Evolutionary conservation across 2,329 filamentous ascomycete genomes (phyloP).

Genomic region (Xylariaceae sp.): DNA sequence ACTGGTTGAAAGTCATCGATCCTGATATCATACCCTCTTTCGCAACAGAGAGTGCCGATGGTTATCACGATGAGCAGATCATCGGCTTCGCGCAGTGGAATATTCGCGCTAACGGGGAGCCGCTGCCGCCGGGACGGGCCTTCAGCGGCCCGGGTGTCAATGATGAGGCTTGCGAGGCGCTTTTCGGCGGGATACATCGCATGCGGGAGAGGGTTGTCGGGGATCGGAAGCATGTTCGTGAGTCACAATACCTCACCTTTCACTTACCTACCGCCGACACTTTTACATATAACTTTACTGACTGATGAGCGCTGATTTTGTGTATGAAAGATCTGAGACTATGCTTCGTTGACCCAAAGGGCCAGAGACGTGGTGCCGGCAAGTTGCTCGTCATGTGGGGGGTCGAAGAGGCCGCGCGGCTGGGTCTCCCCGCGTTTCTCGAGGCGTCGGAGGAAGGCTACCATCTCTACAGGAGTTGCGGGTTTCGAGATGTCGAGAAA

Average conservation of each 20-base stretch:
- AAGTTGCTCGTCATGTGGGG: slow-evolving; percentile 36
- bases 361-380: slow-evolving; percentile 38
- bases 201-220: slow-evolving; percentile 19
- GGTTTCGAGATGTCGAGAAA: slow-evolving; percentile 36
- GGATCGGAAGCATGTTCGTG: slow-evolving; percentile 27
- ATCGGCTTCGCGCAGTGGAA: slow-evolving; percentile 34
- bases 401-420: slow-evolving; percentile 33
- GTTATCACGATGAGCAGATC: slow-evolving; percentile 27
- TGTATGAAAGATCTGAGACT: slow-evolving; percentile 37
- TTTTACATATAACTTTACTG: too few species aligned
- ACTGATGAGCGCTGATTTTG: too few species aligned
- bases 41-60: too few species aligned
- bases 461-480: slow-evolving; percentile 36
- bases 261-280: too few species aligned
- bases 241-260: too few species aligned
- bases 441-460: slow-evolving; percentile 35
- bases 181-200: slow-evolving; percentile 26
- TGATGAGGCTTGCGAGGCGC: slow-evolving; percentile 28
- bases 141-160: slow-evolving; percentile 29
- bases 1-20: slow-evolving; percentile 33
- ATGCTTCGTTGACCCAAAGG: slow-evolving; percentile 39
- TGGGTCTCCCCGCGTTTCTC: slow-evolving; percentile 34
- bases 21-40: slow-evolving; percentile 24
- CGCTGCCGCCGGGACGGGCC: slow-evolving; percentile 11
- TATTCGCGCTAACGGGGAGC: slow-evolving; percentile 17